A percentile compares a stretch with the other conserved stretches of the same genome.
Conservation (phyloP, 2,329 filamentous ascomycete species). For the Stenocarpella maydis region DNA sequence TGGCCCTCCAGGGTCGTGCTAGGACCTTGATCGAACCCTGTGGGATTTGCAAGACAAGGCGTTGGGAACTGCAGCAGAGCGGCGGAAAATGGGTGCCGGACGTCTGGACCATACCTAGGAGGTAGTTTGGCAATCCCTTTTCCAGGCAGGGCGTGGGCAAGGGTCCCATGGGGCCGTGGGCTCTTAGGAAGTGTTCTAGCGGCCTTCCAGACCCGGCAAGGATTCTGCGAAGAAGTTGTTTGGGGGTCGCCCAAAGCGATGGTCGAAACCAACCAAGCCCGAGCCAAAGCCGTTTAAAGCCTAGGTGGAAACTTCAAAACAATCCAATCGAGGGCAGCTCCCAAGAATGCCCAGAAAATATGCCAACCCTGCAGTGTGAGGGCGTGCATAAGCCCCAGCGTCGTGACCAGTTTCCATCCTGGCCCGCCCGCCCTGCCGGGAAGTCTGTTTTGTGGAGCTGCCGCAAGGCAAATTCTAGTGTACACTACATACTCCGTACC, state of each 20-base stretch:
- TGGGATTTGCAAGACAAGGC: not conserved
- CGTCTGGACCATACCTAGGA: too few relatives aligned
- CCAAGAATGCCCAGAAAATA: not conserved
- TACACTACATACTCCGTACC: too few relatives aligned
- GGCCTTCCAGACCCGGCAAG: slow-evolving; percentile 2
- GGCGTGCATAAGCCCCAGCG: slow-evolving; percentile 2
- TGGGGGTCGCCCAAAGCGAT: not conserved
- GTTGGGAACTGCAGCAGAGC: not conserved
- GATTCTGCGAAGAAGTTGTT: not conserved
- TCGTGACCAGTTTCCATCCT: not conserved
- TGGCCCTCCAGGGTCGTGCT: not conserved
- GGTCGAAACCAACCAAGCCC: slow-evolving; percentile 10
- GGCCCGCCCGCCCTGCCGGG: not conserved
- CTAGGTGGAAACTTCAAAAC: not conserved
- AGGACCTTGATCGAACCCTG: not conserved
- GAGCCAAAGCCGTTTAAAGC: not conserved
- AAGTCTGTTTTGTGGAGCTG: slow-evolving; percentile 19
- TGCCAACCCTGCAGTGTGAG: not conserved
- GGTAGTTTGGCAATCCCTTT: too few relatives aligned
- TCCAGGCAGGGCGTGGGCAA: not conserved
- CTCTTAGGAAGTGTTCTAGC: slow-evolving; percentile 23
- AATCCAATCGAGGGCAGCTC: not conserved
- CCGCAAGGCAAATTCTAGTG: not conserved
- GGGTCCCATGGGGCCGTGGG: slow-evolving; percentile 1
- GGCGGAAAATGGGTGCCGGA: too few relatives aligned